A percentile compares a stretch with the other conserved stretches of the same genome.
phyloP scores from a whole-genome alignment of 2,329 filamentous ascomycete species.

The Cercospora janseana region DNA sequence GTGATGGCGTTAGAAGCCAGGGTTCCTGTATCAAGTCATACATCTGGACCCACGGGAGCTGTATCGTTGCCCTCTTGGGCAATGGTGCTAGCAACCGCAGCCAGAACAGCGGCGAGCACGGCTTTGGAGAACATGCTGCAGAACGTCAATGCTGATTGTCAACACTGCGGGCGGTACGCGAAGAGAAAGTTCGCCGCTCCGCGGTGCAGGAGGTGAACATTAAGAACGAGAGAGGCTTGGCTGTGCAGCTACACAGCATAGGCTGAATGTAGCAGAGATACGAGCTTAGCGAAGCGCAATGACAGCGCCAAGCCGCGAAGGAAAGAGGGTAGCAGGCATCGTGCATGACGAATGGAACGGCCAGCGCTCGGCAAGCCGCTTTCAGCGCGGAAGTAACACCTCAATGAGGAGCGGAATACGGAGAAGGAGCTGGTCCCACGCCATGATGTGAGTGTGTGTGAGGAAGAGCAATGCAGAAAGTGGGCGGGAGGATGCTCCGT shows the following conservation, averaged over 20 bases:
- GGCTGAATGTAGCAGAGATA: not conserved
- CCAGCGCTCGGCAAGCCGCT: not conserved
- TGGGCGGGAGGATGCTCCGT: not conserved
- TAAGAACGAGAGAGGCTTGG: not conserved
- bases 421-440: not conserved
- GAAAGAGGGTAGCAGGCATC: too few relatives aligned
- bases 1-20: not conserved
- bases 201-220: not conserved
- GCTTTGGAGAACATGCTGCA: conserved; percentile 15
- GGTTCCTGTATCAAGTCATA: not conserved
- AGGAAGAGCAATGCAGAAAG: too few relatives aligned
- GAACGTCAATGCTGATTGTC: conserved; percentile 4
- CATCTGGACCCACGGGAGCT: conserved; percentile 12
- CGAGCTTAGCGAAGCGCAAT: not conserved
- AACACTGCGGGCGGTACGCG: not conserved
- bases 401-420: not conserved
- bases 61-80: conserved; percentile 24
- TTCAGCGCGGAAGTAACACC: not conserved
- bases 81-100: conserved; percentile 6
- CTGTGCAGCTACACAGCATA: not conserved
- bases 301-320: conserved; percentile 2
- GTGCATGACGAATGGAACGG: not conserved
- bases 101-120: conserved; percentile 16
- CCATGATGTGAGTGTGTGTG: too few relatives aligned
- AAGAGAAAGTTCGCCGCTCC: not conserved